phyloP scores from a whole-genome alignment of 2,329 filamentous ascomycete genomes.

The Alternaria rosae region DNA sequence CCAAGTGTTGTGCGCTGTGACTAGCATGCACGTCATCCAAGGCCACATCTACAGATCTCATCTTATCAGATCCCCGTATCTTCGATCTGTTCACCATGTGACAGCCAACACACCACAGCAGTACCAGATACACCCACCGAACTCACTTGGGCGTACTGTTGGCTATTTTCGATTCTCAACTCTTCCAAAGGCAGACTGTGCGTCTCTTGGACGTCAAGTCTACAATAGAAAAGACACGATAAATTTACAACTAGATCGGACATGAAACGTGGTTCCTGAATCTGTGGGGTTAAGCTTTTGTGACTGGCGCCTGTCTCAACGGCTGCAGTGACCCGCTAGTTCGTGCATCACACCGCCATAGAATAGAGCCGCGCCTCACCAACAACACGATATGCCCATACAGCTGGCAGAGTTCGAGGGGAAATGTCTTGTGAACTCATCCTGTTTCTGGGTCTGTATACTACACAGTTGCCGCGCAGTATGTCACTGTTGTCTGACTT shows the following conservation, averaged over 20 bases:
- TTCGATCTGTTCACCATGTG: neutral
- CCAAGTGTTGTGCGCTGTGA: slow-evolving; percentile 13
- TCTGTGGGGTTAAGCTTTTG: slow-evolving; percentile 22
- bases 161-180: fast-evolving
- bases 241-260: neutral
- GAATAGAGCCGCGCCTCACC: slow-evolving; percentile 8
- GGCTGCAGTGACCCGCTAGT: slow-evolving; percentile 29
- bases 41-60: slow-evolving; percentile 17
- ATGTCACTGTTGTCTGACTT: neutral
- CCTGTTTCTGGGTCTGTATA: neutral
- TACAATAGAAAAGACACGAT: neutral
- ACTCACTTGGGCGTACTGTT: neutral
- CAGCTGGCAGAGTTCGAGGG: neutral
- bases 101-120: neutral
- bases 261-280: slow-evolving; percentile 7
- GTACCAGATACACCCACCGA: neutral
- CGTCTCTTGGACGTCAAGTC: neutral
- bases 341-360: slow-evolving; percentile 24
- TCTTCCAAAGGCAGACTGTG: neutral
- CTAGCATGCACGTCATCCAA: slow-evolving; percentile 32
- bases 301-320: slow-evolving; percentile 15
- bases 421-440: neutral
- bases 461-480: neutral
- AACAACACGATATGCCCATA: neutral
- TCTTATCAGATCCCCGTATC: slow-evolving; percentile 33